Conservation (phyloP, 1,284 basidiomycete genomes). For the Sporisorium exsertum region DNA sequence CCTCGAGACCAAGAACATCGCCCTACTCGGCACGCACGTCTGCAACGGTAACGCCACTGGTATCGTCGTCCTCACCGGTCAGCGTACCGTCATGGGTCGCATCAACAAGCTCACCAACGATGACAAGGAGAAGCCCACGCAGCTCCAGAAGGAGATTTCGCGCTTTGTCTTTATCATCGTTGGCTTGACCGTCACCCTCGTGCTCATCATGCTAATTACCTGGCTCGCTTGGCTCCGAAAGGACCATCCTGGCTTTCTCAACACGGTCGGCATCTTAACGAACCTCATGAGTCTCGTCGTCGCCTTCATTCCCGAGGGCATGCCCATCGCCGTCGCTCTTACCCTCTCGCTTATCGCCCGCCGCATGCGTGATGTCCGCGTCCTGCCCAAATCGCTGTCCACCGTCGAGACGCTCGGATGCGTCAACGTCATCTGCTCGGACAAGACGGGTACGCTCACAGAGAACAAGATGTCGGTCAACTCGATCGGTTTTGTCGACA, state of each 20-base stretch:
- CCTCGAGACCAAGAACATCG: slow-evolving; percentile 74
- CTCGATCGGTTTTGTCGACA: slow-evolving; percentile 71
- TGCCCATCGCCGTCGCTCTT: slow-evolving; percentile 79
- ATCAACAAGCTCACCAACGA: slow-evolving; percentile 54
- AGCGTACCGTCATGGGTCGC: slow-evolving; percentile 74
- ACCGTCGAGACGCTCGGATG: slow-evolving; percentile 78
- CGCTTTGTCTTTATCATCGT: slow-evolving; percentile 72
- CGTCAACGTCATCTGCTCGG: slow-evolving; percentile 77
- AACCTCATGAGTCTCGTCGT: slow-evolving; percentile 76
- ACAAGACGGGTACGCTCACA: slow-evolving; percentile 81
- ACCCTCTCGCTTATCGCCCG: slow-evolving; percentile 79
- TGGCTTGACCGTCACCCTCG: slow-evolving; percentile 73
- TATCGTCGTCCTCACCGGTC: slow-evolving; percentile 74
- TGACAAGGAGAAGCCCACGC: slow-evolving; percentile 73
- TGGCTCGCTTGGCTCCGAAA: slow-evolving; percentile 73
- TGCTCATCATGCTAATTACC: slow-evolving; percentile 72
- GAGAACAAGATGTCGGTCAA: slow-evolving; percentile 72
- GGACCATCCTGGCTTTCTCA: slow-evolving; percentile 74
- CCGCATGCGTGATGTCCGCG: slow-evolving; percentile 79
- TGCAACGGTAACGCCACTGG: slow-evolving; percentile 76
- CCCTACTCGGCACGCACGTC: slow-evolving; percentile 76
- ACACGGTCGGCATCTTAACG: slow-evolving; percentile 75
- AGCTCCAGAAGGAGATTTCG: slow-evolving; percentile 72
- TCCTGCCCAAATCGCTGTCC: slow-evolving; percentile 75
- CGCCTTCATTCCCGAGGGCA: slow-evolving; percentile 77